Base-by-base conservation (phyloP, 257 asterid species). In the Haberlea rhodopensis region DNA sequence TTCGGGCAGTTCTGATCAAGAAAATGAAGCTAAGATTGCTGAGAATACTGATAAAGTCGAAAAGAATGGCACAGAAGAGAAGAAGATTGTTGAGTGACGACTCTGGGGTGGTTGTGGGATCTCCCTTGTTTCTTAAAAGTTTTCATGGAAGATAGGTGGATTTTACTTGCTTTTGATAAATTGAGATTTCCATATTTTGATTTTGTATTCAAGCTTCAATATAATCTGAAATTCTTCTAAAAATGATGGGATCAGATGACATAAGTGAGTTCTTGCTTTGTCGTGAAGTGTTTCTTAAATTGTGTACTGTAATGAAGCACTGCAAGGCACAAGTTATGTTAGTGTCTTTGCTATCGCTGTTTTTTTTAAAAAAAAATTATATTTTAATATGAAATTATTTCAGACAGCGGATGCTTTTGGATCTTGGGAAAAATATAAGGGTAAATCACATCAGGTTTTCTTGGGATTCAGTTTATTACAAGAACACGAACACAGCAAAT, bases 71-170 rank as follows among this genome's bases (percentile, higher is more conserved):
- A 40, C 15, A 8, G 45, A 65, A 19, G 81, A 67, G 11, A 77
- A 60, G 31, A 54, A 75, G 79, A 28, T 71, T 43, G 77, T 84
- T 29, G 84, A 77, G 63, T 70, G 97, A 88, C 68, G 95, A 91
- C 69, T 88, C 96, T 40, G 98, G 91, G 55, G 75, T 86, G 65
- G 85, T 79, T 60, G 80, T 83, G 62, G 89, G 75, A 53, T 72
- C 92, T 69, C 95, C 96, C 28, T 63, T 88, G 77, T 88, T 87
- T 79, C 81, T 71, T 69, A 87, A 82, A 27, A 78, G 68, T 68
- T 74, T 88, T 76, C 83, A 80, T 68, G 97, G 94, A 55, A 88
- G 96, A 68, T 85, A 46, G 84, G 32, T 37, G 60, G 7, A 71
- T 40, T 60, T 74, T 46, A 9, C 31, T 7, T 60, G 26, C n/a